phyloP scores from a whole-genome alignment of 768 basidiomycete species.

The Nidularia pulvinata region DNA sequence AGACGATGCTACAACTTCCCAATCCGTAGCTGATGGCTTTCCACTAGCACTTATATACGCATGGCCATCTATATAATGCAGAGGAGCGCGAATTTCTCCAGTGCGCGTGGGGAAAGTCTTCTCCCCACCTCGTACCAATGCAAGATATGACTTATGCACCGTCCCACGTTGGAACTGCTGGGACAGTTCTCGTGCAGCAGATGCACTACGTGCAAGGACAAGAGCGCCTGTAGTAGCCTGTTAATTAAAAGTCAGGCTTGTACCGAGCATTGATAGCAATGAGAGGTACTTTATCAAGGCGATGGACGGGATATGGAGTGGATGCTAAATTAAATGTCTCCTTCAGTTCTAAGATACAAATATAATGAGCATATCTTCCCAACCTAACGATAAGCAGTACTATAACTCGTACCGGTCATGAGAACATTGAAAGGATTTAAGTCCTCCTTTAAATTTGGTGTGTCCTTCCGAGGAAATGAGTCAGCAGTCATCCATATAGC shows the following conservation, averaged over 20 bases:
- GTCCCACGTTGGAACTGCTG: constrained; percentile 49
- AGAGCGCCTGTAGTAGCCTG: constrained; percentile 67
- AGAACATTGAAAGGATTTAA: background rate
- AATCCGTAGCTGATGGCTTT: constrained; percentile 45
- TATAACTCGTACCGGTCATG: background rate
- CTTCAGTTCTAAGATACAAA: constrained; percentile 16
- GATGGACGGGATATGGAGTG: constrained; percentile 55
- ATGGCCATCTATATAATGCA: constrained; percentile 46
- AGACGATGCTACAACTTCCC: constrained; percentile 60
- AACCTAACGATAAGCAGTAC: background rate
- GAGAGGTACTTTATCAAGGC: constrained; percentile 59
- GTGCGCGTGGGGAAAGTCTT: constrained; percentile 37
- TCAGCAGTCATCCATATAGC: constrained; percentile 4
- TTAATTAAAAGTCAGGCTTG: background rate
- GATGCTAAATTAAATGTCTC: constrained; percentile 23
- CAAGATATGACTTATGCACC: constrained; percentile 62
- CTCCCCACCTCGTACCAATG: constrained; percentile 54
- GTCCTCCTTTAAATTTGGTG: no score
- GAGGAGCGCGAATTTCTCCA: constrained; percentile 38
- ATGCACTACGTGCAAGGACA: constrained; percentile 45
- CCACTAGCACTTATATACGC: constrained; percentile 32
- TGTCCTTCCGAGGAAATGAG: no score
- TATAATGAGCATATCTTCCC: background rate
- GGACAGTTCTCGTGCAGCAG: constrained; percentile 45
- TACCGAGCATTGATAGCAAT: background rate